phyloP scores from a whole-genome alignment of 164 flowering plant species.

The Nelumbo lutea region DNA sequence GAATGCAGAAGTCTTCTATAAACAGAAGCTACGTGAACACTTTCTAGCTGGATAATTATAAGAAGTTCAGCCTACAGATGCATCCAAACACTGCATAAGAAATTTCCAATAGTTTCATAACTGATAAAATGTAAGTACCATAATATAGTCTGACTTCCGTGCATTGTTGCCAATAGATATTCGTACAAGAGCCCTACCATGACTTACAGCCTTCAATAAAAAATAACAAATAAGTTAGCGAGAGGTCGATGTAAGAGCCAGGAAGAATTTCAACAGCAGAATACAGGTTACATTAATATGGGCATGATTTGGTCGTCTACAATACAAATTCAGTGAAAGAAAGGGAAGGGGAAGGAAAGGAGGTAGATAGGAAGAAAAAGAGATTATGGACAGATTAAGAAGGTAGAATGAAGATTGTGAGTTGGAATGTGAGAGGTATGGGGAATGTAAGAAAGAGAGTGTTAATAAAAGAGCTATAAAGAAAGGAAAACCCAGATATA shows the following conservation, averaged over 20 bases:
- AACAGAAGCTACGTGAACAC: not conserved
- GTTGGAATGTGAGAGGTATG: too few relatives aligned
- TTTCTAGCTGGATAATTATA: not conserved
- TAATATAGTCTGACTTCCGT: constrained; percentile 61
- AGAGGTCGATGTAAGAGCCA: not conserved
- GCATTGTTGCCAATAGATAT: constrained; percentile 40
- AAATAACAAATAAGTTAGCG: constrained; percentile 4
- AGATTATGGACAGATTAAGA: too few relatives aligned
- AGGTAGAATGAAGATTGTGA: too few relatives aligned
- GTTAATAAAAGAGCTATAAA: too few relatives aligned
- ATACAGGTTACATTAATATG: too few relatives aligned
- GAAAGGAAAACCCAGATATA: too few relatives aligned
- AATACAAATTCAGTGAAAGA: too few relatives aligned
- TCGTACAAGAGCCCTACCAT: constrained; percentile 76
- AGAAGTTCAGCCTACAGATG: not conserved
- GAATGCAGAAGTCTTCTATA: not conserved
- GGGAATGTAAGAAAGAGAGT: too few relatives aligned
- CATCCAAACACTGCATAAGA: not conserved
- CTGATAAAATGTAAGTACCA: constrained; percentile 38
- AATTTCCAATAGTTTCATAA: not conserved
- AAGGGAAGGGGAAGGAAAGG: too few relatives aligned
- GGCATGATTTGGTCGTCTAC: not conserved
- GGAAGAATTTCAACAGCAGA: not conserved
- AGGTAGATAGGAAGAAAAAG: too few relatives aligned
- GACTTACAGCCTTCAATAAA: constrained; percentile 42